A percentile compares a stretch with the other conserved stretches of the same genome.
phyloP scores from a whole-genome alignment of 768 basidiomycete species.

The Hericium alpestre region DNA sequence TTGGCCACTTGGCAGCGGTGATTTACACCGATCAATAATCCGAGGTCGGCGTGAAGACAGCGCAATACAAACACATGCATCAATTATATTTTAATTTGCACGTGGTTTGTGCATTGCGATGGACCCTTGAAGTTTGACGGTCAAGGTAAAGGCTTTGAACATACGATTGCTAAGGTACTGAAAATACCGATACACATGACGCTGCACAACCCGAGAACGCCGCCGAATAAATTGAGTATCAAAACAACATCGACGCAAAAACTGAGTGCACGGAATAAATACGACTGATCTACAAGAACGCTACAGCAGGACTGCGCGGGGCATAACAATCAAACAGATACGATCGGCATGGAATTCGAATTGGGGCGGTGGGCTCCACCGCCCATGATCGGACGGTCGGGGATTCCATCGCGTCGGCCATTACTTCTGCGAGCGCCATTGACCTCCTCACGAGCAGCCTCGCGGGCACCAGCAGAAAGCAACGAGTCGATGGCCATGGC shows the following conservation, averaged over 20 bases:
- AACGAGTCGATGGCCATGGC: conserved; percentile 78
- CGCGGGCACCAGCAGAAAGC: conserved; percentile 32
- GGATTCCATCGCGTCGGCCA: neutral
- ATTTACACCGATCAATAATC: no score
- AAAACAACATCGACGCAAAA: neutral
- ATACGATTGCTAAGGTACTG: neutral
- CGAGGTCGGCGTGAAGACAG: no score
- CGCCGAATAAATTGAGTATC: neutral
- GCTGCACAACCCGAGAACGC: no score
- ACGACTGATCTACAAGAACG: neutral
- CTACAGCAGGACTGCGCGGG: neutral
- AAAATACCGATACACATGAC: neutral
- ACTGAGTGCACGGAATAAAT: neutral
- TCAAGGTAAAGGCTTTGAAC: no score
- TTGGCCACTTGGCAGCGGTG: no score
- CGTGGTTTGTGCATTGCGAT: no score
- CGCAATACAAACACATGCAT: no score
- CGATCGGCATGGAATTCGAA: neutral
- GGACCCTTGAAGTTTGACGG: no score
- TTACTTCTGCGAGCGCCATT: neutral
- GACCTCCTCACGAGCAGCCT: conserved; percentile 5
- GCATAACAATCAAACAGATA: neutral
- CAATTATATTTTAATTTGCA: no score
- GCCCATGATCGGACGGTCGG: no score
- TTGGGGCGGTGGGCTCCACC: neutral